Evolutionary conservation across 192 early-diverging fungal species (phyloP).

Genomic region (Coemansia erecta): DNA sequence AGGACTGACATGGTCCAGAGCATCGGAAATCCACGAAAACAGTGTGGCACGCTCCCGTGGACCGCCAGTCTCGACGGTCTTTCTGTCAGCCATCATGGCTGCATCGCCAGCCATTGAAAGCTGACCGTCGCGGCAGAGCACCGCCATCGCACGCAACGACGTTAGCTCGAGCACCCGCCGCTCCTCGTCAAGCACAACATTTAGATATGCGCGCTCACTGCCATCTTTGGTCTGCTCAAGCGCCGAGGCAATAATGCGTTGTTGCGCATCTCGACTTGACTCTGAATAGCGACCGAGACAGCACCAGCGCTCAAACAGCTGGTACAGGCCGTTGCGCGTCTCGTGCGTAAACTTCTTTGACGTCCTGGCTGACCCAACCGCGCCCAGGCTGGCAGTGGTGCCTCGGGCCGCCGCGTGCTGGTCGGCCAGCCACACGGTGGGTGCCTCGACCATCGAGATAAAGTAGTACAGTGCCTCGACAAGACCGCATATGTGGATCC

Average conservation of each 20-base stretch:
- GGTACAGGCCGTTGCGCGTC: constrained; percentile 71
- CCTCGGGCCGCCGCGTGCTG: background rate
- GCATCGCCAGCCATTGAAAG: background rate
- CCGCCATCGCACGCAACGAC: constrained; percentile 86
- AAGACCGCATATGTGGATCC: constrained; percentile 87
- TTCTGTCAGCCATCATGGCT: background rate
- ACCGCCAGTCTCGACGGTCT: constrained; percentile 30
- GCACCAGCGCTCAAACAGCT: constrained; percentile 91
- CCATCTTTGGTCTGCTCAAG: constrained; percentile 73
- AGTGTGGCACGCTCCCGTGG: constrained; percentile 41
- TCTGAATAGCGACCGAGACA: constrained; percentile 69
- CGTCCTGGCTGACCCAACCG: constrained; percentile 13
- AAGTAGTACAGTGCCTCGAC: constrained; percentile 82
- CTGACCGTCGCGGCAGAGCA: constrained; percentile 57
- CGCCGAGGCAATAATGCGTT: constrained; percentile 62
- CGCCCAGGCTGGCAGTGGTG: background rate
- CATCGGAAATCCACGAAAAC: constrained; percentile 49
- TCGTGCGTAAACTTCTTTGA: constrained; percentile 71
- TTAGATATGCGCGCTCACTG: constrained; percentile 62
- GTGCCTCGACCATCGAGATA: constrained; percentile 51
- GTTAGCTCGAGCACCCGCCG: constrained; percentile 71
- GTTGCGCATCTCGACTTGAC: constrained; percentile 60
- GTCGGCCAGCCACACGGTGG: background rate
- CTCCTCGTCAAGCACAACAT: constrained; percentile 73
- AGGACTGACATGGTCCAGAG: constrained; percentile 22